Evolutionary conservation across 2,329 filamentous ascomycete species (phyloP), one percentile per base, ranked within the genome.

Genomic region (Falciphora oryzae): DNA sequence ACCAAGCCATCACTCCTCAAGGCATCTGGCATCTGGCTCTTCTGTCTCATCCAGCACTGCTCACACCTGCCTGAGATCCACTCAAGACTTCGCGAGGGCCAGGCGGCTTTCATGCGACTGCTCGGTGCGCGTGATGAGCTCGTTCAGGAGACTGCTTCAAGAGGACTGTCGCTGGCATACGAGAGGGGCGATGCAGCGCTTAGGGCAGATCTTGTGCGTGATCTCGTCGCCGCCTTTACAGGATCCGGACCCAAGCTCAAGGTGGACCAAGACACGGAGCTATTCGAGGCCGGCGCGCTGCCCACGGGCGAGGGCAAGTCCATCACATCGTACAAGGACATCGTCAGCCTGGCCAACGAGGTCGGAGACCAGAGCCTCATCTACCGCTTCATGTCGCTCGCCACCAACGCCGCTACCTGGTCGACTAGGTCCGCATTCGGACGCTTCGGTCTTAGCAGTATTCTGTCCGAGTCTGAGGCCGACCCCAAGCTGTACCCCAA

Each of bases 351-450:
- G 61, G 95, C 95, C n/a, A 92, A 94, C 58, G 95, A 99, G 77
- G 93, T 97, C 44, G 95, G 95, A 14, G 94, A 99, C 71, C 94
- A 95, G 65, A 93, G 91, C 70, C 81, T 99, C n/a, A 91, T 98
- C 1, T 99, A 99, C 79, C 92, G 93, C 67, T 98, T 99, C 78
- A 99, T 99, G 95, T 94, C 93, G 0, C 83, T 99, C 69, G 95
- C 95, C 3, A 92, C 93, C 1, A 97, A 97, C 72, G 96, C 96
- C 61, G 93, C 93, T 0, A 96, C 96, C 22, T 99, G 95, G 95
- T 94, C 93, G 1, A 96, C 93, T n/a, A 87, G 95, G 62, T 96
- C 95, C 1, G 95, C 95, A 0, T 98, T 99, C 76, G 95, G 95
- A 3, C 86, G 93, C 14, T 97, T 98, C 69, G 95, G 95, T 0